A percentile compares a stretch with the other conserved stretches of the same genome.
Conservation (phyloP, 1,139 yeast species). For the Blastobotrys malaysiensis region DNA sequence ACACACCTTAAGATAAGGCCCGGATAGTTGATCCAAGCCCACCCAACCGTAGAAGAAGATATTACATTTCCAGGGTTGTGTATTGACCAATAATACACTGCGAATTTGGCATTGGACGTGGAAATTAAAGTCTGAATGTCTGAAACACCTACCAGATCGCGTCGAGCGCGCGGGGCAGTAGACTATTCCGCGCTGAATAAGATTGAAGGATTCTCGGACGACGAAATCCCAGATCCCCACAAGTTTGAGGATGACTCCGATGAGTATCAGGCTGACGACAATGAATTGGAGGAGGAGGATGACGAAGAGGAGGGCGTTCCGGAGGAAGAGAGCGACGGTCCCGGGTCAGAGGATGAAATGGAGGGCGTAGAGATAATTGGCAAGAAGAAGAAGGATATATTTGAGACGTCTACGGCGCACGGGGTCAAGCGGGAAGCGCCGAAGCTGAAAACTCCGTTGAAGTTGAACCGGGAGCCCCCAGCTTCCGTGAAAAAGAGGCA, state of each 20-base stretch:
- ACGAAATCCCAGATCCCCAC: constrained; percentile 11
- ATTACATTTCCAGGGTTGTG: too few relatives aligned
- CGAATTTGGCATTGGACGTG: neutral
- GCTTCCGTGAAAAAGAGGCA: neutral
- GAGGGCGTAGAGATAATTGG: neutral
- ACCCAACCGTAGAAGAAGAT: too few relatives aligned
- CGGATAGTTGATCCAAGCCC: too few relatives aligned
- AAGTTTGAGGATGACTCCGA: constrained; percentile 21
- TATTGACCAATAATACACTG: too few relatives aligned
- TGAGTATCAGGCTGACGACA: constrained; percentile 19
- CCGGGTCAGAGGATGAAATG: constrained; percentile 2
- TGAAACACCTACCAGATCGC: neutral
- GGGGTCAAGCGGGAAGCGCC: neutral
- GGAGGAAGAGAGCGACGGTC: constrained; percentile 6
- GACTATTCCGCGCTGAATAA: constrained; percentile 23
- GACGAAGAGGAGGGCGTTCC: constrained; percentile 15
- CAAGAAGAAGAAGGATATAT: neutral
- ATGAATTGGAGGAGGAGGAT: constrained; percentile 13
- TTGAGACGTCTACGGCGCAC: neutral
- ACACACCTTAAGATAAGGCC: neutral
- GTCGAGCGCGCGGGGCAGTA: constrained; percentile 19
- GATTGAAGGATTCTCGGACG: constrained; percentile 20
- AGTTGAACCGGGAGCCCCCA: neutral
- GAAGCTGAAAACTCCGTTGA: neutral
- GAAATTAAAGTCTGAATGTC: neutral